phyloP scores from a whole-genome alignment of 768 basidiomycete species.

The Calvatia gigantea region DNA sequence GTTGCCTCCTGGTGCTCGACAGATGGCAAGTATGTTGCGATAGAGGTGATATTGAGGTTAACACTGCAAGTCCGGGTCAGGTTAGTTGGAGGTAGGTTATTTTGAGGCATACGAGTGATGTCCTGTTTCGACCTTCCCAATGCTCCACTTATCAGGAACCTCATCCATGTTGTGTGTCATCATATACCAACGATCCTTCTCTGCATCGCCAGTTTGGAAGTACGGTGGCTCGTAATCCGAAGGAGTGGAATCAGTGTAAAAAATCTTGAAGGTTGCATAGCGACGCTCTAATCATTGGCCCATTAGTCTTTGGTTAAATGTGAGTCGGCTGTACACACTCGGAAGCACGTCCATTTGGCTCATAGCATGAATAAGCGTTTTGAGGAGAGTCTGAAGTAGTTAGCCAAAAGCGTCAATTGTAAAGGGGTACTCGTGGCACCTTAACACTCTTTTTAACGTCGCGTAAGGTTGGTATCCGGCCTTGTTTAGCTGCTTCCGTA shows the following conservation, averaged over 20 bases:
- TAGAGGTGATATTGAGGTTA: constrained; percentile 67
- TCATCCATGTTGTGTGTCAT: constrained; percentile 73
- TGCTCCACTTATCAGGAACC: constrained; percentile 66
- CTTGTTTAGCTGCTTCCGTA: constrained; percentile 52
- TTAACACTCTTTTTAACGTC: constrained; percentile 84
- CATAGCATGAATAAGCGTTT: constrained; percentile 74
- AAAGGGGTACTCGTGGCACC: constrained; percentile 31
- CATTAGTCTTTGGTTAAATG: background rate
- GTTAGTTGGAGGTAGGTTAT: background rate
- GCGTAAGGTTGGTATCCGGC: constrained; percentile 65
- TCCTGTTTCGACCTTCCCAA: constrained; percentile 68
- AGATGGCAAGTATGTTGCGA: constrained; percentile 70
- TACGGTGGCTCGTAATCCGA: constrained; percentile 81
- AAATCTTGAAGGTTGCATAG: constrained; percentile 86
- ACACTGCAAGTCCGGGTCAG: constrained; percentile 40
- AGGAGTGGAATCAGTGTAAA: constrained; percentile 78
- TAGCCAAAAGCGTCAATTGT: background rate
- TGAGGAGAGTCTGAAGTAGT: constrained; percentile 58
- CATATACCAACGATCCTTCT: constrained; percentile 78
- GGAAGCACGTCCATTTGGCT: constrained; percentile 78
- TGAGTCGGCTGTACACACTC: constrained; percentile 39
- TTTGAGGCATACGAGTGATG: constrained; percentile 58
- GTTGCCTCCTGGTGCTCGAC: constrained; percentile 54
- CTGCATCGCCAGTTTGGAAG: constrained; percentile 67
- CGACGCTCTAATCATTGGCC: constrained; percentile 53